Evolutionary conservation across 176 grass and related monocot genomes (phyloP).

Genomic region (Secale cereale): DNA sequence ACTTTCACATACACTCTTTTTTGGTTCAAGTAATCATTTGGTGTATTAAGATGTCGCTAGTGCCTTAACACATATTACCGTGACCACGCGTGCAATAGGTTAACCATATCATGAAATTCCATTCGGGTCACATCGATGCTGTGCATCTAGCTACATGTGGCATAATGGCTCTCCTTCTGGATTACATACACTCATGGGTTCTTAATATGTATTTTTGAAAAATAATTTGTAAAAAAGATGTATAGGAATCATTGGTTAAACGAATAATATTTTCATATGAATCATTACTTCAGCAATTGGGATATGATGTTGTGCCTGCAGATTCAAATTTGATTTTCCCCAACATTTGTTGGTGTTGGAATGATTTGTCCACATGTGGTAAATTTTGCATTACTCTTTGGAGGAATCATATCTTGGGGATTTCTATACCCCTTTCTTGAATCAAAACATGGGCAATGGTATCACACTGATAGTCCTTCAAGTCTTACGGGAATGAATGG

Average conservation of each 20-base stretch:
- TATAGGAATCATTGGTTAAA: neutral
- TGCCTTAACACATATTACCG: too few relatives aligned
- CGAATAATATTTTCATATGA: neutral
- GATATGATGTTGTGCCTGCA: slow-evolving; percentile 13
- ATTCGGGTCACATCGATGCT: too few relatives aligned
- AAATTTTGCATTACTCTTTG: slow-evolving; percentile 51
- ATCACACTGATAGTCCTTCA: slow-evolving; percentile 25
- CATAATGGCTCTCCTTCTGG: too few relatives aligned
- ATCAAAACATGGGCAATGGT: slow-evolving; percentile 63
- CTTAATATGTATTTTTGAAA: neutral
- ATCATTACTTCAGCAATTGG: neutral
- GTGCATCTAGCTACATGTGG: too few relatives aligned
- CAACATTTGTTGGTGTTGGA: slow-evolving; percentile 52
- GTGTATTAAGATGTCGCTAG: too few relatives aligned
- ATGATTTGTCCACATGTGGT: slow-evolving; percentile 62
- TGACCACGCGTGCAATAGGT: too few relatives aligned
- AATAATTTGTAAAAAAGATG: neutral
- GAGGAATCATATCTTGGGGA: slow-evolving; percentile 51
- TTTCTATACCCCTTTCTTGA: slow-evolving; percentile 53
- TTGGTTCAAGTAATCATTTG: too few relatives aligned
- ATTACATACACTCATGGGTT: neutral
- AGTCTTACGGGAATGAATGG: slow-evolving; percentile 57
- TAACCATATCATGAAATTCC: too few relatives aligned
- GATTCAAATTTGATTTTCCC: slow-evolving; percentile 79
- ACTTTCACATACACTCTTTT: too few relatives aligned